Percentiles rank a stretch among this genome's conserved stretches.
phyloP scores from a whole-genome alignment of 1,284 basidiomycete species.

The Erythrobasidium hasegawianum region DNA sequence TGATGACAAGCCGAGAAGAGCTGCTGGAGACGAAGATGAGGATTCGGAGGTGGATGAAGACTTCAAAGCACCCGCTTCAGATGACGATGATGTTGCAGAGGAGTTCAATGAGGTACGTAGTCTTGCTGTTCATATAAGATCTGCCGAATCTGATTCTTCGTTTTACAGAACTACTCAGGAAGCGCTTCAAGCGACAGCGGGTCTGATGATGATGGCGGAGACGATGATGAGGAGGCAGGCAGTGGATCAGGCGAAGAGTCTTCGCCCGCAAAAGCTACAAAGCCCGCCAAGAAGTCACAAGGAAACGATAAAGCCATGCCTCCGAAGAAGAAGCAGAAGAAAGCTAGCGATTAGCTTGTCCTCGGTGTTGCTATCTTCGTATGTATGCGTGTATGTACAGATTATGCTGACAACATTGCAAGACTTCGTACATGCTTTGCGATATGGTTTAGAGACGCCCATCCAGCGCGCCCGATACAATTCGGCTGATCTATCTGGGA shows the following conservation, averaged over 20 bases:
- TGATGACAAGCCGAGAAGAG: constrained; percentile 49
- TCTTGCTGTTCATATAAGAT: background rate
- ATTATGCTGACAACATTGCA: too few relatives aligned
- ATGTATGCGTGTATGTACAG: too few relatives aligned
- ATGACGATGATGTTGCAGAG: constrained; percentile 43
- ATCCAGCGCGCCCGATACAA: too few relatives aligned
- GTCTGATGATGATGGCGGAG: constrained; percentile 19
- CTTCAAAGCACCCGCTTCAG: constrained; percentile 39
- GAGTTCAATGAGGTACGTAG: constrained; percentile 36
- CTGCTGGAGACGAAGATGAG: constrained; percentile 58
- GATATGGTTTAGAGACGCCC: too few relatives aligned
- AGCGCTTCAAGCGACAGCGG: constrained; percentile 20
- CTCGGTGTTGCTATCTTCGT: too few relatives aligned
- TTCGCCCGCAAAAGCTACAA: constrained; percentile 45
- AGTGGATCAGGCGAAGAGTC: constrained; percentile 29
- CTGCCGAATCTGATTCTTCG: background rate
- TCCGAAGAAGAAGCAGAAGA: constrained; percentile 52
- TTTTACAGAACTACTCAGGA: constrained; percentile 29
- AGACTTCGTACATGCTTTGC: too few relatives aligned
- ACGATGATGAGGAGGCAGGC: constrained; percentile 28
- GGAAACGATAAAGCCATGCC: constrained; percentile 46
- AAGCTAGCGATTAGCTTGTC: constrained; percentile 39
- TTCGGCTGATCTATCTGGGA: background rate
- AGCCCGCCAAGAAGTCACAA: constrained; percentile 52
- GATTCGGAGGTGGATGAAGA: constrained; percentile 61